These are phyloP conservation scores for Tirmania nivea DNA, from an alignment of 495 filamentous ascomycete genomes.

Conservation along the genomic window DNA sequence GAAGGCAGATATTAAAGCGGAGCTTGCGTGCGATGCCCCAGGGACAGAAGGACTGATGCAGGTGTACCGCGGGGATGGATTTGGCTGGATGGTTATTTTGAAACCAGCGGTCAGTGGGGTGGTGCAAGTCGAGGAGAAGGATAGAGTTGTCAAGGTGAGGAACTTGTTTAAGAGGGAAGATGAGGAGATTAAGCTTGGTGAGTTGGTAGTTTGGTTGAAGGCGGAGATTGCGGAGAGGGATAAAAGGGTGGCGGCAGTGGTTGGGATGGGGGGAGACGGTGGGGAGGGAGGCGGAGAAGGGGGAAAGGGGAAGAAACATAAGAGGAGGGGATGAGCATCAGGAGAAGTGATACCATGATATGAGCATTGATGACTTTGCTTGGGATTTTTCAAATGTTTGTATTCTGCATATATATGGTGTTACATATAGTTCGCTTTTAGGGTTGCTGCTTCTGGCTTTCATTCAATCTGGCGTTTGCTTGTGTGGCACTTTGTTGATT, in stretches of 20 bases:
- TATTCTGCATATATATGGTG: too few relatives aligned
- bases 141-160: conserved; percentile 51
- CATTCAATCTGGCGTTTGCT: too few relatives aligned
- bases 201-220: conserved; percentile 63
- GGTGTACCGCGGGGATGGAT: conserved; percentile 45
- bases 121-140: conserved; percentile 33
- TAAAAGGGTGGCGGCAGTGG: conserved; percentile 23
- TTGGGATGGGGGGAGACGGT: background rate
- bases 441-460: too few relatives aligned
- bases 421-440: too few relatives aligned
- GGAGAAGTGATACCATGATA: too few relatives aligned
- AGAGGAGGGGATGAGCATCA: background rate
- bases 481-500: too few relatives aligned
- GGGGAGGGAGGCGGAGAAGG: background rate
- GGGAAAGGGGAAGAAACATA: background rate
- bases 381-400: too few relatives aligned
- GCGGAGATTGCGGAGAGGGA: conserved; percentile 62
- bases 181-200: conserved; percentile 47
- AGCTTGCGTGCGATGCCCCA: conserved; percentile 57
- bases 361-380: too few relatives aligned
- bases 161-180: conserved; percentile 61
- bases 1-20: conserved; percentile 67
- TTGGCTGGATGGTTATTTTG: conserved; percentile 70
- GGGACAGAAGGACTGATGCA: conserved; percentile 57
- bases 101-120: conserved; percentile 24